Evolutionary conservation across 2,329 filamentous ascomycete genomes (phyloP), one percentile per base, ranked within the genome.

Genomic region (Ceratocystis cacaofunesta): DNA sequence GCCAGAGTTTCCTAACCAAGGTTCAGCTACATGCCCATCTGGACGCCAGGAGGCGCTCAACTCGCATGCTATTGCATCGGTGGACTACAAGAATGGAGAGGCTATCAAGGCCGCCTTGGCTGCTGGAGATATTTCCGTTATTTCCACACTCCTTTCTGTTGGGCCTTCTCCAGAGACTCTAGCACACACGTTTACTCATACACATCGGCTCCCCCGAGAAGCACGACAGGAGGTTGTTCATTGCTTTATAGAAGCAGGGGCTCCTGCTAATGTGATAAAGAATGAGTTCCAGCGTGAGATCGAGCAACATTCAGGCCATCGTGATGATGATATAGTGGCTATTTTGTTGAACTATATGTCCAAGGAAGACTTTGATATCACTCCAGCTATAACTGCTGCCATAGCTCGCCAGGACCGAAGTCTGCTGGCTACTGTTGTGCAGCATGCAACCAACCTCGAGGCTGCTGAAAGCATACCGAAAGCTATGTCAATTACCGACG

Each of bases 321-420:
- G 80, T 46, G 82, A 85, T 48, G 76, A 79, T 52, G 74, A 76
- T 1, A 72, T 85, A 10, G 80, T 85, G 64, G 75, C 76, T 5
- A 74, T 85, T 3, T 72, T 85, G 2, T 73, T 85, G 4, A 74
- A 76, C 1, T 74, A 82, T 67, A 78, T 79, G 15, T 79, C 79
- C 3, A 81, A 84, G 61, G 76, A 82, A 46, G 83, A 82, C 68
- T 80, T 79, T 64, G 79, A 80, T 52, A 77, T 79, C 30, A 80
- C 81, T 0, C 74, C 77, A n/a, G 77, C 76, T 1, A 74, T 85
- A 15, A 71, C 76, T 0, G 74, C 78, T 0, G 77, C 82, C 0
- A 78, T 85, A 19, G 68, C 71, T 1, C 78, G 80, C 65, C 77
- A 75, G 36, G 81, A 85, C 61, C 65, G 79, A 0, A 71, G 71